Conservation (phyloP, 495 filamentous ascomycete genomes). For the Xylaria telfairii region DNA sequence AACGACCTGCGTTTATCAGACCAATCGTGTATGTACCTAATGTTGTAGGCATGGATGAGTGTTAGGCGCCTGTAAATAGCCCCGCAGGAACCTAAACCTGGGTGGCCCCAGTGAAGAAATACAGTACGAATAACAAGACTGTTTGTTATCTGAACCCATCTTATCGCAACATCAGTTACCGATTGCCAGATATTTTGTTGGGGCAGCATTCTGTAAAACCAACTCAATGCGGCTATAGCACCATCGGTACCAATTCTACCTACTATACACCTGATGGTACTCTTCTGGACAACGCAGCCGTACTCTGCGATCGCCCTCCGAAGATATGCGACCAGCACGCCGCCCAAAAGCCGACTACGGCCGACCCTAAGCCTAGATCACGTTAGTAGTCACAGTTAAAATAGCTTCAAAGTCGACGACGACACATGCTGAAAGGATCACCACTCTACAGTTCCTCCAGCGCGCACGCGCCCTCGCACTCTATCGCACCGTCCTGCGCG, state of each 20-base stretch:
- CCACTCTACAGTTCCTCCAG: conserved; percentile 62
- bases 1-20: neutral
- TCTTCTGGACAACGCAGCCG: conserved; percentile 19
- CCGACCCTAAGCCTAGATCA: conserved; percentile 56
- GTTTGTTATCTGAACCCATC: no score
- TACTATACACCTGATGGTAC: conserved; percentile 12
- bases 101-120: no score
- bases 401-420: neutral
- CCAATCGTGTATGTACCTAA: conserved; percentile 3
- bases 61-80: neutral
- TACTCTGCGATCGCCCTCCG: conserved; percentile 36
- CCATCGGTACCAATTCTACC: neutral
- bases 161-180: conserved; percentile 2
- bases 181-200: neutral
- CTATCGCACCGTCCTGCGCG: conserved; percentile 64
- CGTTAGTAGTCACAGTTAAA: conserved; percentile 39
- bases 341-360: conserved; percentile 41
- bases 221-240: conserved; percentile 18
- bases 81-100: no score
- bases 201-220: neutral
- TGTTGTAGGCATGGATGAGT: neutral
- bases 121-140: no score
- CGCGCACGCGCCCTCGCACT: conserved; percentile 59
- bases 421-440: conserved; percentile 16
- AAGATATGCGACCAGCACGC: conserved; percentile 46